A percentile compares a stretch with the other conserved stretches of the same genome.
Conservation (phyloP, 2,329 filamentous ascomycete species). For the Monilinia aucupariae region DNA sequence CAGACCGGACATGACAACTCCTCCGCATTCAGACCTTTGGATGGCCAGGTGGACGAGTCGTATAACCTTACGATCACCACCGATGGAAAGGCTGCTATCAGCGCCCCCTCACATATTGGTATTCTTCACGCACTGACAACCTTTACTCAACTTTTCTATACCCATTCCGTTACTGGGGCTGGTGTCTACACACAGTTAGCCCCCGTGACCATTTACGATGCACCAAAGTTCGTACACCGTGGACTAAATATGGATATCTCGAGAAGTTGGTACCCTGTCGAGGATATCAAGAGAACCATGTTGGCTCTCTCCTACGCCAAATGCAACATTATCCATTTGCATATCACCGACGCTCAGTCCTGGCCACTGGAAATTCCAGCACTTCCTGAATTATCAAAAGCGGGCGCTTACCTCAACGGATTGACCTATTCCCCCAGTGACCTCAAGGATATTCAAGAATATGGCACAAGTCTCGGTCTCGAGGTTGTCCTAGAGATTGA, state of each 20-base stretch:
- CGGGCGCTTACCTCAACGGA: slow-evolving; percentile 66
- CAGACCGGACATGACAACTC: slow-evolving; percentile 52
- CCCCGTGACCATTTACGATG: slow-evolving; percentile 67
- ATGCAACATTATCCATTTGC: slow-evolving; percentile 75
- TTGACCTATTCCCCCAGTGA: slow-evolving; percentile 64
- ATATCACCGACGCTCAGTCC: slow-evolving; percentile 77
- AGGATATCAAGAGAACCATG: slow-evolving; percentile 66
- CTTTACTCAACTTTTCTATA: slow-evolving; percentile 74
- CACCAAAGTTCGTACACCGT: slow-evolving; percentile 69
- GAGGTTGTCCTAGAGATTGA: slow-evolving; percentile 73
- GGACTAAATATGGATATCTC: slow-evolving; percentile 76
- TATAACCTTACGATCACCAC: slow-evolving; percentile 60
- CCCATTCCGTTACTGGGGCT: slow-evolving; percentile 51
- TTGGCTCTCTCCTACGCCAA: slow-evolving; percentile 75
- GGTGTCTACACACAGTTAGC: slow-evolving; percentile 63
- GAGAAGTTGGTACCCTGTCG: slow-evolving; percentile 51
- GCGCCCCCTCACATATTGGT: slow-evolving; percentile 61
- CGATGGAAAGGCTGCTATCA: slow-evolving; percentile 56
- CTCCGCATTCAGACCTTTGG: slow-evolving; percentile 54
- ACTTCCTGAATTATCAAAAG: slow-evolving; percentile 63
- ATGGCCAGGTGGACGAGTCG: slow-evolving; percentile 66
- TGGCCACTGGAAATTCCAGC: slow-evolving; percentile 79
- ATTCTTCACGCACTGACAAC: slow-evolving; percentile 69
- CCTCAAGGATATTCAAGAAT: slow-evolving; percentile 61
- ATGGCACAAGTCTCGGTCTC: slow-evolving; percentile 63